Evolutionary conservation across 768 basidiomycete genomes (phyloP), one percentile per base, ranked within the genome.

Genomic region (Tricholoma bakamatsutake): DNA sequence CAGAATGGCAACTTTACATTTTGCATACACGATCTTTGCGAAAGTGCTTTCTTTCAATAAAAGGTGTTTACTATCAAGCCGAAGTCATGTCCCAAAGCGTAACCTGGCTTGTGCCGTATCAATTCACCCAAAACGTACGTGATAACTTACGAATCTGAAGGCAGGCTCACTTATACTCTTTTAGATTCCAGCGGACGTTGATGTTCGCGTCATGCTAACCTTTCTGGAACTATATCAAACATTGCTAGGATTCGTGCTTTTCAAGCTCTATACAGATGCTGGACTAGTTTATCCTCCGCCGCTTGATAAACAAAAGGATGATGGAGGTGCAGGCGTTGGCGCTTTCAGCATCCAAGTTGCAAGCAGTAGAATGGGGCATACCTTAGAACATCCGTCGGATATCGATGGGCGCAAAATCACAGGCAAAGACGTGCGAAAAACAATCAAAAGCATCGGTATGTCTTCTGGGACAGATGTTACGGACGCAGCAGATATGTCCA

Each of bases 171-270:
- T 51, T 46, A 57, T 31, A 9, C 30, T 27, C 31, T 39, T 58
- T 18, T 59, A 98, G 93, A 85, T 98, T 58, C 97, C 97, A 6
- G 70, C 85, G 34, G 96, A 98, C 66, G 96, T 99, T 54, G 97
- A 99, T 69, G 87, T 97, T 66, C 89, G 97, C 42, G 97, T 99
- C 50, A 94, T 99, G 87, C 72, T 97, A 57, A 99, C 97, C 6
- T 99, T 99, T 77, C 75, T 99, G 64, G 97, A 99, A 69, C 82
- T 99, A 9, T 98, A 99, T 71, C 94, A 98, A 72, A 98, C 96
- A 1, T 75, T 98, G 8, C 84, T 98, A 28, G 93, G 92, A 5
- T 99, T 99, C 66, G 88, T 93, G 18, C 85, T 97, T 67, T 99
- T 93, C 82, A 97, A 96, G 74, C 83, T 99, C n/a, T 99, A 93